Evolutionary conservation across 2,329 filamentous ascomycete genomes (phyloP), one percentile per base, ranked within the genome.

Genomic region (Aaosphaeria pasadenensis): DNA sequence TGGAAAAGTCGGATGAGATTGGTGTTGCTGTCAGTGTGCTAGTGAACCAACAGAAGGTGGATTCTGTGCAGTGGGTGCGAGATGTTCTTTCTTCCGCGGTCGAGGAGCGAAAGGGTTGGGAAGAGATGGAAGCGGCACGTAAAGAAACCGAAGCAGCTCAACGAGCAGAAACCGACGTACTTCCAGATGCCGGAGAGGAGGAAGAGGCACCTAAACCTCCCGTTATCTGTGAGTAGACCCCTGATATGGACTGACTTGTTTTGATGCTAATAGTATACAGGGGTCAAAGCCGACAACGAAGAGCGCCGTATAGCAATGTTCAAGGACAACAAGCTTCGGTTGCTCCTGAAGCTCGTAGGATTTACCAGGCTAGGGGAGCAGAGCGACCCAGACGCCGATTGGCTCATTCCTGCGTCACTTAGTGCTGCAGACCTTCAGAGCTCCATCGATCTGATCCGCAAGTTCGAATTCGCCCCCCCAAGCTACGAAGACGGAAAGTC

Each of bases 241-340:
- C 17, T 24, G 17, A 24, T 24, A 24, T 24, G 17, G 17, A 24
- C 17, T 24, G 17, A 32, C 28, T 11, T 5, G 5, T 30, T 4
- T 29, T 4, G 7, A 48, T 30, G 36, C 9, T 6, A 48, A 9
- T 9, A n/a, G n/a, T n/a, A 4, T n/a, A 36, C 33, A 54, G 58
- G 69, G 5, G 55, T 58, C 53, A 80, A 78, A 44, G 78, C 87
- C 0, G 83, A 87, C 48, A 83, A 81, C 39, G 82, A 88, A 41
- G 77, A 81, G 43, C 83, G 85, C 38, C 84, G 85, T 44, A 80
- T 79, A 24, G 87, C 89, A 29, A 85, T 96, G 71, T 95, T 95
- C 75, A 95, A 90, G 64, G 95, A 97, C 69, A 85, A 88, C 7
- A 86, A 92, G 60, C 79, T 97, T 2, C 87, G 91, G 32, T 83